phyloP scores from a whole-genome alignment of 2,329 filamentous ascomycete genomes.

The Ophidiomyces ophidiicola region DNA sequence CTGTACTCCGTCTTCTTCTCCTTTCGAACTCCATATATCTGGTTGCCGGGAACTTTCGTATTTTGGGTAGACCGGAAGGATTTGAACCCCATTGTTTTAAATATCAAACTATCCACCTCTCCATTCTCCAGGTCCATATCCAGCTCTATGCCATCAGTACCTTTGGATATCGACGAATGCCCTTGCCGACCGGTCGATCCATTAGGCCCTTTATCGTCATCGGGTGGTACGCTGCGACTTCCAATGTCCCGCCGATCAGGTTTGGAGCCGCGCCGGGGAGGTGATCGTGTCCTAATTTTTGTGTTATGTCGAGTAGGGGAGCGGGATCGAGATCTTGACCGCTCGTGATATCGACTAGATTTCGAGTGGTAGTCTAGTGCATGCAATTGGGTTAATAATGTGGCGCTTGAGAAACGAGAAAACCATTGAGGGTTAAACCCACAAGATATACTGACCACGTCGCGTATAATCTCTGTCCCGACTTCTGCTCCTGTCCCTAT shows the following conservation, averaged over 20 bases:
- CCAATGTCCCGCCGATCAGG: slow-evolving; percentile 24
- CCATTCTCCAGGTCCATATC: slow-evolving; percentile 36
- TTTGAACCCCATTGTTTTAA: slow-evolving; percentile 79
- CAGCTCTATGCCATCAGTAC: slow-evolving; percentile 19
- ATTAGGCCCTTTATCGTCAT: slow-evolving; percentile 19
- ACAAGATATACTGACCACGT: slow-evolving; percentile 26
- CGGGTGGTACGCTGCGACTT: slow-evolving; percentile 21
- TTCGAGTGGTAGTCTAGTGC: slow-evolving; percentile 17
- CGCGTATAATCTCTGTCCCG: slow-evolving; percentile 24
- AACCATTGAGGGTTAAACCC: background rate
- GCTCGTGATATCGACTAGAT: slow-evolving; percentile 26
- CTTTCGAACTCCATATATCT: slow-evolving; percentile 69
- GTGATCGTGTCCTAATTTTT: slow-evolving; percentile 26
- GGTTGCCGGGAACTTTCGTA: slow-evolving; percentile 78
- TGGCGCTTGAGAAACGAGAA: background rate
- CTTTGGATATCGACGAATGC: slow-evolving; percentile 23
- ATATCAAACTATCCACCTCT: slow-evolving; percentile 60
- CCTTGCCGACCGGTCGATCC: slow-evolving; percentile 18
- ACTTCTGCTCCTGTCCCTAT: slow-evolving; percentile 25
- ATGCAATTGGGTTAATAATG: background rate
- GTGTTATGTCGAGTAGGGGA: slow-evolving; percentile 27
- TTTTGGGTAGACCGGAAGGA: slow-evolving; percentile 78
- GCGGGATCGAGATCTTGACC: slow-evolving; percentile 20
- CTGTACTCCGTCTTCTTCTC: slow-evolving; percentile 91
- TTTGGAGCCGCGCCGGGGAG: slow-evolving; percentile 26